Evolutionary conservation across 2,329 filamentous ascomycete genomes (phyloP), one percentile per base, ranked within the genome.

Genomic region (Leptographium wingfieldii): DNA sequence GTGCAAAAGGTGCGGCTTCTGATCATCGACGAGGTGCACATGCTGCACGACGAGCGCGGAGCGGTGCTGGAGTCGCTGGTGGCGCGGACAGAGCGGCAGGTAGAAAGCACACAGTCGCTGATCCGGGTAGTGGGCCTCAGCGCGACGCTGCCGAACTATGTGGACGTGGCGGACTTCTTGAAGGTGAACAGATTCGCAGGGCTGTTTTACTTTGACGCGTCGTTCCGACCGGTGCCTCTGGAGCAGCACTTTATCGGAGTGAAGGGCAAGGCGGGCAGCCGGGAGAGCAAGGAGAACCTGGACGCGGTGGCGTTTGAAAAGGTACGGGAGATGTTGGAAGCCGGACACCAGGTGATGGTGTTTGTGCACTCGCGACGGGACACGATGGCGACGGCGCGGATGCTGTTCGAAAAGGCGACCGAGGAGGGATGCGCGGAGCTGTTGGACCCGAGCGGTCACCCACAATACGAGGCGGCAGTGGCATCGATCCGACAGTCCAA

Each of bases 11-110:
- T 99, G 29, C 85, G 92, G 12, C 78, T 99, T 2, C 80, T 99
- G 62, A 97, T 99, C 68, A 97, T 99, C 63, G 94, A 99, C 72
- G 94, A 99, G 74, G 94, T 99, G 1, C 94, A 99, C 70, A 99
- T 99, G 95, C 85, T 99, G 67, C 95, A 99, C 68, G 94, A 99
- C 70, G 94, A 97, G 72, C 85, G 94, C 70, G 94, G 94, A 68
- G 91, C 95, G 14, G 95, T 99, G 0, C 80, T 99, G 33, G 94
- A 99, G 70, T 96, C 92, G 6, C 79, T 99, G 27, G 95, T 99
- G 19, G 94, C 94, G 12, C 84, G 94, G 67, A 99, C 95, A 0
- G 87, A 97, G 74, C 81, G 94, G 64, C 94, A 99, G 69, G 95
- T 99, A 0, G 95, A 99, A 73, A 96, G 92, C 71, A 99, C 94